Base-by-base conservation (phyloP, 2,329 filamentous ascomycete species). In the Didymella segeticola region DNA sequence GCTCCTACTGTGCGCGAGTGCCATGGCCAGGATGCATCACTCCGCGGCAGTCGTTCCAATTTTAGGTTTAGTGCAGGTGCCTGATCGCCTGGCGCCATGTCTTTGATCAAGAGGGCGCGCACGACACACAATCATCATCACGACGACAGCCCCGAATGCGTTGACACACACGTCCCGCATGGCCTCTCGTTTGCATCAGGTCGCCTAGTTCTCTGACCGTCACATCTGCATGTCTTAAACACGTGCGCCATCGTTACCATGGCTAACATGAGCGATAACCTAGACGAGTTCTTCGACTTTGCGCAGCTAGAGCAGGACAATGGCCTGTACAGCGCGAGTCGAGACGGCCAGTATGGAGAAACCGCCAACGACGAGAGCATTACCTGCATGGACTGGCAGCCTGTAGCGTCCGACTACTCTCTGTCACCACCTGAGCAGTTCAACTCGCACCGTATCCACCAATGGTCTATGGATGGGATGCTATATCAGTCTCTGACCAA, bases 211-310 rank as follows among this genome's bases (percentile, higher is more conserved):
- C 20, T 34, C 15, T 42, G 37, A 20, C 37, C 23, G 25, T 25
- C 37, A 39, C 14, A 34, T 27, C n/a, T 17, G 36, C 36, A 39
- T 34, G 27, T 26, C 15, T 25, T 10, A 31, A 27, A 20, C 27
- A 43, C 27, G 25, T 26, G 38, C 31, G 30, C 17, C 12, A 20
- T 23, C 26, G 25, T 17, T 29, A 25, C 7, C 19, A 53, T 47
- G 54, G 29, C 45, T 27, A 38, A 57, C 43, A 43, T 55, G 33
- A 43, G 54, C 39, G 63, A 67, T 48, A 61, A 52, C 42, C 33
- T 73, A 48, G 62, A 72, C 23, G 71, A 72, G 33, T 73, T 73
- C 61, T 73, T 73, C 50, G 71, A 73, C 50, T 73, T 73, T 54
- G 53, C 61, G n/a, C 61, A 59, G 20, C 54, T 72, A 29, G 68